phyloP scores from a whole-genome alignment of 208 protist genomes.

The Trichomonas vaginalis region DNA sequence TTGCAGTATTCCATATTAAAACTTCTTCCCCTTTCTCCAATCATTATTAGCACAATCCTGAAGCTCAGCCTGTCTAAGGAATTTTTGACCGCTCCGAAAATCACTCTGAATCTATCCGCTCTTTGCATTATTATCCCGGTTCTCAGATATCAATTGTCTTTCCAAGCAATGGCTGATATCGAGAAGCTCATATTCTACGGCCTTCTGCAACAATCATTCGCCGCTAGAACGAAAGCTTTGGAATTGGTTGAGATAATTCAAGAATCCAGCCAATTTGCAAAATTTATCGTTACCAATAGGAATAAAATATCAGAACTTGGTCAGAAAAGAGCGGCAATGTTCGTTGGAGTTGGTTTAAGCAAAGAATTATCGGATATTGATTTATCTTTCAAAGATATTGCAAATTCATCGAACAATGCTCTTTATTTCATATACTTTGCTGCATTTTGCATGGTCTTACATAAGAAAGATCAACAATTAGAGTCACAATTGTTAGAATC shows the following conservation, averaged over 20 bases:
- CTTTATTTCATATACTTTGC: not conserved
- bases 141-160: not conserved
- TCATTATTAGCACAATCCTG: not conserved
- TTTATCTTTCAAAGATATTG: not conserved
- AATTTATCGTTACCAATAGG: not conserved
- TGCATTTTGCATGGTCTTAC: not conserved
- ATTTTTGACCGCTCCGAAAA: not conserved
- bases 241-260: not conserved
- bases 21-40: not conserved
- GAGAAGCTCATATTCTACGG: not conserved
- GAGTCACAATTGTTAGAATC: not conserved
- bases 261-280: not conserved
- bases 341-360: not conserved
- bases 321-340: not conserved
- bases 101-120: not conserved
- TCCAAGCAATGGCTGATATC: not conserved
- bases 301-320: not conserved
- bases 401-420: not conserved
- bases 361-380: not conserved
- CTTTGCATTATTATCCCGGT: not conserved
- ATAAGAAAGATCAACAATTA: not conserved
- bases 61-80: not conserved
- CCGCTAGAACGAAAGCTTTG: not conserved
- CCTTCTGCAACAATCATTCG: not conserved
- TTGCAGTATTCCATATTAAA: not conserved